Conservation (phyloP, 768 basidiomycete genomes). For the Calocera cornea region DNA sequence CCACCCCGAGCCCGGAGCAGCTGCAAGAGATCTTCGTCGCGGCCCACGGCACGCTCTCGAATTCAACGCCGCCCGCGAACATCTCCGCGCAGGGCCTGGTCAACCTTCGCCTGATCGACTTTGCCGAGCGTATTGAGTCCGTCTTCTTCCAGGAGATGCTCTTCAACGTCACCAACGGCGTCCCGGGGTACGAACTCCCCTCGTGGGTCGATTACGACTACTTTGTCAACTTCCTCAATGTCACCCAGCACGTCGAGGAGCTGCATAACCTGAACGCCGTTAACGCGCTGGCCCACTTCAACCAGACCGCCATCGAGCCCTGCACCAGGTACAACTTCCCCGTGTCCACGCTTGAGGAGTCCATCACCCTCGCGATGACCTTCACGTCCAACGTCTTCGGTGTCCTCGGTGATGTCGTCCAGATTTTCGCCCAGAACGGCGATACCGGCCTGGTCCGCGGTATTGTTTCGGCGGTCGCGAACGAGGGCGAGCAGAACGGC, state of each 20-base stretch:
- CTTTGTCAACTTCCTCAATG: background rate
- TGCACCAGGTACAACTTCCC: conserved; percentile 8
- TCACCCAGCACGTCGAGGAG: background rate
- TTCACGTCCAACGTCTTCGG: conserved; percentile 10
- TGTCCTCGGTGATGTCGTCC: conserved; percentile 7
- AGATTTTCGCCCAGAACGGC: conserved; percentile 7
- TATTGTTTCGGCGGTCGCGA: conserved; percentile 6
- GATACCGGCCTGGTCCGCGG: conserved; percentile 8
- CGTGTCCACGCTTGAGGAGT: background rate
- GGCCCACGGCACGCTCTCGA: background rate
- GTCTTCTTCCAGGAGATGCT: background rate
- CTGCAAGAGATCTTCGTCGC: background rate
- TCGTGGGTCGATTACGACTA: background rate
- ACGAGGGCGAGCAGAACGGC: conserved; percentile 10
- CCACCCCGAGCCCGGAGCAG: background rate
- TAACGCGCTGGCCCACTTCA: background rate
- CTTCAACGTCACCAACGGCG: background rate
- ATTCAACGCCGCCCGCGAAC: background rate
- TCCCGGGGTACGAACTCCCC: background rate
- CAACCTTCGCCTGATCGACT: background rate
- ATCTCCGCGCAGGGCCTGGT: background rate
- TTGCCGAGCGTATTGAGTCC: background rate
- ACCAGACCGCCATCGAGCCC: background rate
- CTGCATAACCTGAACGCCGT: background rate
- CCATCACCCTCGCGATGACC: conserved; percentile 8